Evolutionary conservation across 805 yeast species (phyloP).

Genomic region (Danielia oregonensis): DNA sequence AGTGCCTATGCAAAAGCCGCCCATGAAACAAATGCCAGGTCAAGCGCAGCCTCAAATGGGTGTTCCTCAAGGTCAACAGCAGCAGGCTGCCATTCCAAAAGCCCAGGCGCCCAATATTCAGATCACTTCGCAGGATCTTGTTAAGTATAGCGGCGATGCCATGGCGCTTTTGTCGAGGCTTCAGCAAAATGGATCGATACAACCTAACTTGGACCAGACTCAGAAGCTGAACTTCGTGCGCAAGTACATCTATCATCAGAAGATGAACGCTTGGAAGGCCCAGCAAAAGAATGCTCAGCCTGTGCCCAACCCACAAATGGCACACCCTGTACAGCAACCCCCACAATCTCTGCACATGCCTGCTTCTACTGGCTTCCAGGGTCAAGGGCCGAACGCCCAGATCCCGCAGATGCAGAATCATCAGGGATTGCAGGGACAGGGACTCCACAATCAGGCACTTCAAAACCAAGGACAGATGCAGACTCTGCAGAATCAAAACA

Average conservation of each 20-base stretch:
- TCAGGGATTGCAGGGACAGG: too few species aligned
- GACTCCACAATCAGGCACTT: too few species aligned
- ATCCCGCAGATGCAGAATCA: too few species aligned
- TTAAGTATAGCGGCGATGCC: constrained; percentile 38
- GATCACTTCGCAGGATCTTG: constrained; percentile 29
- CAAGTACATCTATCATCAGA: constrained; percentile 39
- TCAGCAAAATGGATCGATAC: constrained; percentile 35
- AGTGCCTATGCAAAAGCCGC: constrained; percentile 4
- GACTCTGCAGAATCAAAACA: constrained; percentile 1
- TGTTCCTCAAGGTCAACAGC: constrained; percentile 12
- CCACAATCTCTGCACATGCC: constrained; percentile 6
- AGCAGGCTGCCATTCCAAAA: constrained; percentile 10
- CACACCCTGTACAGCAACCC: constrained; percentile 10
- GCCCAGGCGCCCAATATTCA: constrained; percentile 9
- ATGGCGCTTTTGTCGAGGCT: constrained; percentile 33
- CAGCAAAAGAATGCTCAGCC: constrained; percentile 20
- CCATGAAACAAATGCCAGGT: constrained; percentile 8
- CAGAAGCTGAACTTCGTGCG: constrained; percentile 38
- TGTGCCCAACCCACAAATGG: constrained; percentile 10
- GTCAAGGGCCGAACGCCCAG: constrained; percentile 2
- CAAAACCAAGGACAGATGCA: too few species aligned
- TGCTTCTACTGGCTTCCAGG: not conserved
- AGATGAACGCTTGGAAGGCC: constrained; percentile 23
- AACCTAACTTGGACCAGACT: constrained; percentile 29
- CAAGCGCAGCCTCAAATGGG: constrained; percentile 1